These are phyloP conservation scores for Colletotrichum endophyticum DNA, from an alignment of 2,329 filamentous ascomycete genomes.

Conservation along the genomic window DNA sequence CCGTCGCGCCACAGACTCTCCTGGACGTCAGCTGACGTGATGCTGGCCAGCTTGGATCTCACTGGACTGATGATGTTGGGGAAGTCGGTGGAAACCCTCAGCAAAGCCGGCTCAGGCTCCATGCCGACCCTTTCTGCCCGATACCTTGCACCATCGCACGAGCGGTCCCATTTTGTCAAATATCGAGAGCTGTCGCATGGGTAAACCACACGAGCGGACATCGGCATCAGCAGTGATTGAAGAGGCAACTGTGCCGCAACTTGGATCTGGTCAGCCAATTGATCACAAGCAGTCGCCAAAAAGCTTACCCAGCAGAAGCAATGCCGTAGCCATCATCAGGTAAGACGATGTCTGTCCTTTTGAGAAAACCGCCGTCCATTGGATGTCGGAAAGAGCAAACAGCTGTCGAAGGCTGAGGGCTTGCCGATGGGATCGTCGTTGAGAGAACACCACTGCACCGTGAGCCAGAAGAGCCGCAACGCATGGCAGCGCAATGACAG, in stretches of 20 bases:
- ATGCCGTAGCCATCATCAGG: conserved; percentile 1
- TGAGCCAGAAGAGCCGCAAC: conserved; percentile 15
- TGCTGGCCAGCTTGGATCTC: neutral
- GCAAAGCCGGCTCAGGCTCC: conserved; percentile 7
- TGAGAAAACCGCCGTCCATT: conserved; percentile 13
- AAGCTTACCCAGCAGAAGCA: conserved; percentile 3
- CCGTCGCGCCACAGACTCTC: conserved; percentile 12
- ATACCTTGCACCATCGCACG: neutral
- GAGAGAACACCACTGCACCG: conserved; percentile 15
- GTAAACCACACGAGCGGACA: conserved; percentile 2
- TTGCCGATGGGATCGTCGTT: conserved; percentile 6
- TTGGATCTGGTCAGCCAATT: neutral
- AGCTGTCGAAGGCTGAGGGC: conserved; percentile 13
- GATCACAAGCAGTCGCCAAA: neutral
- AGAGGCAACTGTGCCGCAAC: conserved; percentile 12
- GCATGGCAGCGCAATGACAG: conserved; percentile 15
- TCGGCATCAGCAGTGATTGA: conserved; percentile 10
- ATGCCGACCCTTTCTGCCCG: neutral
- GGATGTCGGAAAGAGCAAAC: conserved; percentile 11
- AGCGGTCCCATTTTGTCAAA: conserved; percentile 8
- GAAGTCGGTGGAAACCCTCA: neutral
- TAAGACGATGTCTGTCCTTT: conserved; percentile 1
- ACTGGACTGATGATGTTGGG: neutral
- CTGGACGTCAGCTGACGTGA: conserved; percentile 13
- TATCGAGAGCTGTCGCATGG: neutral